These are phyloP conservation scores for Calonectria montana DNA, from an alignment of 2,329 filamentous ascomycete species.

Conservation along the genomic window DNA sequence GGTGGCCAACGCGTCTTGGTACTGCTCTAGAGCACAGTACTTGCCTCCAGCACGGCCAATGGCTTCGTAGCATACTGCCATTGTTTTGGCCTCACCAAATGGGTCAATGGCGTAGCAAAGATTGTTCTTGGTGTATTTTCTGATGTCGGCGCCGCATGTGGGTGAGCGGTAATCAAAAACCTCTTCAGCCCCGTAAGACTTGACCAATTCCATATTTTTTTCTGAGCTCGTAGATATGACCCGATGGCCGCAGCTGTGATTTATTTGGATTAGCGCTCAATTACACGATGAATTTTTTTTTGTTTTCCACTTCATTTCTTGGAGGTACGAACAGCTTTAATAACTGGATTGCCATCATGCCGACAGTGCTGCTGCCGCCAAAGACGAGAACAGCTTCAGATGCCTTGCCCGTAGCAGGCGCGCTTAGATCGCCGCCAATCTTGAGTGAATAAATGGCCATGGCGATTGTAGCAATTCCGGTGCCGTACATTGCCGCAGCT, in stretches of 20 bases:
- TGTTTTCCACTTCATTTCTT: background rate
- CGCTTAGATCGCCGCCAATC: background rate
- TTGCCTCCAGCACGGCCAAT: slow-evolving; percentile 52
- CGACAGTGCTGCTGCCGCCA: background rate
- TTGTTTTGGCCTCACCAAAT: background rate
- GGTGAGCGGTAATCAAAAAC: slow-evolving; percentile 52
- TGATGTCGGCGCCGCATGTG: slow-evolving; percentile 36
- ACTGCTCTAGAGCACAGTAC: slow-evolving; percentile 48
- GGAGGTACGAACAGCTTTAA: background rate
- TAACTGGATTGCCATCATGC: background rate
- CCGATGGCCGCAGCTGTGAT: background rate
- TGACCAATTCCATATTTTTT: slow-evolving; percentile 49
- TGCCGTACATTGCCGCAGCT: background rate
- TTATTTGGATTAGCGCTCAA: background rate
- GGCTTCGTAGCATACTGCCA: slow-evolving; percentile 50
- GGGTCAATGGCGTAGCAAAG: background rate
- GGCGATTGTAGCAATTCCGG: background rate
- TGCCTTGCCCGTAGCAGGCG: background rate
- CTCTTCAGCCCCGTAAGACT: slow-evolving; percentile 51
- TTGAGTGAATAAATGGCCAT: background rate
- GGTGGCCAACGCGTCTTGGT: background rate
- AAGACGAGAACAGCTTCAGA: background rate
- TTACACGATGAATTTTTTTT: background rate
- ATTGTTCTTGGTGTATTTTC: background rate
- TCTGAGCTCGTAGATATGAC: slow-evolving; percentile 19